Percentiles rank a stretch among this genome's conserved stretches.
These are phyloP conservation scores for Apiospora arundinis DNA, from an alignment of 2,329 filamentous ascomycete species.

Conservation along the genomic window DNA sequence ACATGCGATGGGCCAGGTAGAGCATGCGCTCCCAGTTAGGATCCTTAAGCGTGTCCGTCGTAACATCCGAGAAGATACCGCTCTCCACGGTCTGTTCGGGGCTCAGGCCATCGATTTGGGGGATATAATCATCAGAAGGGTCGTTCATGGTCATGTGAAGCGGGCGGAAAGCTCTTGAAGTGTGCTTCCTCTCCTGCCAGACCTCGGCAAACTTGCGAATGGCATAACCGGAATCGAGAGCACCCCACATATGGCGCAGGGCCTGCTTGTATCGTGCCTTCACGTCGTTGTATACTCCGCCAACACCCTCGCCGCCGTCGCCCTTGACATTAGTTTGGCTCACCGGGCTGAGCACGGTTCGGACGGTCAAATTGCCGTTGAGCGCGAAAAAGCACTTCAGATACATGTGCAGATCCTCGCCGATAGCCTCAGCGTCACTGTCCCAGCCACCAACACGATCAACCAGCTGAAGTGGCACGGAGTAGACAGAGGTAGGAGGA, in stretches of 20 bases:
- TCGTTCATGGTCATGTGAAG: constrained; percentile 59
- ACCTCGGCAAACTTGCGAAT: constrained; percentile 63
- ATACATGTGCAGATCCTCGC: constrained; percentile 80
- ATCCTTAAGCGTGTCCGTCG: constrained; percentile 55
- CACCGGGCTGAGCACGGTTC: constrained; percentile 70
- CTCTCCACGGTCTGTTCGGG: constrained; percentile 51
- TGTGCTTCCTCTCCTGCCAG: constrained; percentile 64
- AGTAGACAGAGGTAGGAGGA: constrained; percentile 78
- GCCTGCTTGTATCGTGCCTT: constrained; percentile 74
- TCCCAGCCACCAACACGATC: constrained; percentile 78
- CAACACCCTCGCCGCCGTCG: constrained; percentile 59
- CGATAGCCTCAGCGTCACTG: constrained; percentile 72
- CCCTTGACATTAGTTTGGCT: constrained; percentile 76
- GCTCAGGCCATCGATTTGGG: constrained; percentile 48
- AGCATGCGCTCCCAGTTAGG: constrained; percentile 63
- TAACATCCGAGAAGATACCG: constrained; percentile 62
- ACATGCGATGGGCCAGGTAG: constrained; percentile 70
- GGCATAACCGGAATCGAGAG: constrained; percentile 71
- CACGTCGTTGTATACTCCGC: constrained; percentile 63
- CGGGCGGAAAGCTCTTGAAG: constrained; percentile 59
- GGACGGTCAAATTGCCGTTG: constrained; percentile 70
- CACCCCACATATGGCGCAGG: constrained; percentile 78
- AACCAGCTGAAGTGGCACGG: constrained; percentile 69
- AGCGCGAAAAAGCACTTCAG: constrained; percentile 79
- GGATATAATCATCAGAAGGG: constrained; percentile 53